Conservation (phyloP, 163 green algal species). For the Scenedesmus sp. region DNA sequence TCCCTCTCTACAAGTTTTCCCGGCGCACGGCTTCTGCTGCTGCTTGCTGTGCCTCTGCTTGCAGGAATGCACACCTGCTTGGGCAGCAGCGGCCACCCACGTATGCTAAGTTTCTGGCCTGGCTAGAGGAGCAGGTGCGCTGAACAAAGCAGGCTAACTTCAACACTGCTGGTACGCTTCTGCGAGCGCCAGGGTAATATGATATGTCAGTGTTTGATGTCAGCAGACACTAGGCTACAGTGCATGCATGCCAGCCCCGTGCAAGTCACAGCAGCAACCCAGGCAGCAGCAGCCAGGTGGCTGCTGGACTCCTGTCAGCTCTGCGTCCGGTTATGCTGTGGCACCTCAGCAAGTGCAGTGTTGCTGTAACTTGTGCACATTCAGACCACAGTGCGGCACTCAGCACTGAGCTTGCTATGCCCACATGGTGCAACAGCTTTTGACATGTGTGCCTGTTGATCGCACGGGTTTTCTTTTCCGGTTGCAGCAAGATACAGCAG, state of each 20-base stretch:
- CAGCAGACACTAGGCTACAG: too few relatives aligned
- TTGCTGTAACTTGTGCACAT: too few relatives aligned
- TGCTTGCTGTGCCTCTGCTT: not conserved
- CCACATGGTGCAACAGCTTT: not conserved
- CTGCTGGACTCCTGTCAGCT: too few relatives aligned
- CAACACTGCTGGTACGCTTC: too few relatives aligned
- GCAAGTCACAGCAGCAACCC: too few relatives aligned
- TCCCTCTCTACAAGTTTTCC: not conserved
- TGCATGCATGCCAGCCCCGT: too few relatives aligned
- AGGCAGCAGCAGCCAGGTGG: too few relatives aligned
- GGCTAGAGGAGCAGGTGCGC: constrained; percentile 24
- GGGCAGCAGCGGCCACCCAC: not conserved
- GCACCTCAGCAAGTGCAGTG: too few relatives aligned
- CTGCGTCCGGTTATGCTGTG: too few relatives aligned
- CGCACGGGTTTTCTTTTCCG: too few relatives aligned
- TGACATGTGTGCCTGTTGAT: not conserved
- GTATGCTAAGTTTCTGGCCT: not conserved
- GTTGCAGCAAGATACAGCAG: not conserved
- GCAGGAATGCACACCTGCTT: constrained; percentile 30
- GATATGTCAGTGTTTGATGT: too few relatives aligned
- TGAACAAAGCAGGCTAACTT: not conserved
- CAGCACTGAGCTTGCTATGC: not conserved
- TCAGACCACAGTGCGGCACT: not conserved
- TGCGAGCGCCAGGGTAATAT: too few relatives aligned
- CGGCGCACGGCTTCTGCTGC: not conserved